Evolutionary conservation across 352 stramenopile genomes (phyloP), one percentile per base, ranked within the genome.

Genomic region (Phytophthora meadii): DNA sequence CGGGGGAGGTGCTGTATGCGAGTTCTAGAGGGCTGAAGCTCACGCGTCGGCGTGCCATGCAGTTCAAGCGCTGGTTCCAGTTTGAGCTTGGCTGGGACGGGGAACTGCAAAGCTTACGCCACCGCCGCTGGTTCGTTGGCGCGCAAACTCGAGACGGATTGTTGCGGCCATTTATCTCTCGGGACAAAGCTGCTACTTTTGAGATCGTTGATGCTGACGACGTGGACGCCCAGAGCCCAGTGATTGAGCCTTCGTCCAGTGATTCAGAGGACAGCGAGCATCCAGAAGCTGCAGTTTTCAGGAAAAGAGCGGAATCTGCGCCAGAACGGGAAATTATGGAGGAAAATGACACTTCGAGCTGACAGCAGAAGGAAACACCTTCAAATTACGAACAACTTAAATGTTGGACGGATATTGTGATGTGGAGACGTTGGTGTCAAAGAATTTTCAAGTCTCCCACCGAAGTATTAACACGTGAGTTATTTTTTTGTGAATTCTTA

Each of bases 101-200:
- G 47, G 81, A 90, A 72, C 64, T 92, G n/a, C 81, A 90, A 62
- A 90, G 82, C 52, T 70, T 84, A 0, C 76, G 84, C 12, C 71
- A 89, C 40, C 78, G 82, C 5, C 76, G 82, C 6, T 93, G 84
- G 84, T 90, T 89, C 53, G 61, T 93, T 25, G 84, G 84, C 40
- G 80, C 77, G 4, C 82, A 88, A 65, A 89, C 74, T 28, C 82
- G 80, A 2, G 78, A 93, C 56, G 84, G 84, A 7, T 57, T 90
- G 37, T 48, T 93, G 22, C 75, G 84, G 11, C 86, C 82, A 17
- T 89, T 88, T 53, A 87, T 79, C 41, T 81, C 69, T 12, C 64
- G 84, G 32, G 80, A 90, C 54, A 77, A 82, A 30, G 82, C 82
- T 24, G 68, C 61, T 22, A 49, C 45, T 2, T 90, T 93, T 53